phyloP scores from a whole-genome alignment of 768 basidiomycete genomes.

The Mrakia blollopis region DNA sequence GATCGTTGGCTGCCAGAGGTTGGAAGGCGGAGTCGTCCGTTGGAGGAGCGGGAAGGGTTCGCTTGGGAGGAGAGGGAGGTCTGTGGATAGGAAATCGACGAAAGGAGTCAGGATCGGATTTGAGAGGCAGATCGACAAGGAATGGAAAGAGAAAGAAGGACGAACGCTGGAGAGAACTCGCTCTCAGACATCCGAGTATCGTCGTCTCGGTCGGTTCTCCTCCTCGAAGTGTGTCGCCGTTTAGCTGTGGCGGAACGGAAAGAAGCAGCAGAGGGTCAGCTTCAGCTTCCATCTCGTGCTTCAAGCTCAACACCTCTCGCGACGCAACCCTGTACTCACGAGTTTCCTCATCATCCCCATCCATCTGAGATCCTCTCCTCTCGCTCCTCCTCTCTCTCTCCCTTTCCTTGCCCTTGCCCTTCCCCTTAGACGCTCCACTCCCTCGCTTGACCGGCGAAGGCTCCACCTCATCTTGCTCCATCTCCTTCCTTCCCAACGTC shows the following conservation, averaged over 20 bases:
- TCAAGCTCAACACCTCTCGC: not conserved
- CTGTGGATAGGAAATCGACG: not conserved
- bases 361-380: not conserved
- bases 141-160: not conserved
- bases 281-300: not conserved
- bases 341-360: constrained; percentile 9
- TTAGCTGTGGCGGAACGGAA: not conserved
- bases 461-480: not conserved
- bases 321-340: not conserved
- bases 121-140: not conserved
- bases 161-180: constrained; percentile 6
- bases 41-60: not conserved
- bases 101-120: not conserved
- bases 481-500: not conserved
- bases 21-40: constrained; percentile 15
- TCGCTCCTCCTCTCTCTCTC: not conserved
- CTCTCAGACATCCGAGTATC: constrained; percentile 10
- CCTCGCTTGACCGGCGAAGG: not conserved
- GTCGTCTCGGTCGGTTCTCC: constrained; percentile 10
- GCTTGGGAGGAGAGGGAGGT: constrained; percentile 1
- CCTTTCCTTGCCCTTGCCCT: constrained; percentile 3
- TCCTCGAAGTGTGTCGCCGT: constrained; percentile 5
- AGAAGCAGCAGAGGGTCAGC: not conserved
- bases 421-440: not conserved
- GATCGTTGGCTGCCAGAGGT: constrained; percentile 3